phyloP scores from a whole-genome alignment of 345 rosid species.

The Odontarrhena argentea region DNA sequence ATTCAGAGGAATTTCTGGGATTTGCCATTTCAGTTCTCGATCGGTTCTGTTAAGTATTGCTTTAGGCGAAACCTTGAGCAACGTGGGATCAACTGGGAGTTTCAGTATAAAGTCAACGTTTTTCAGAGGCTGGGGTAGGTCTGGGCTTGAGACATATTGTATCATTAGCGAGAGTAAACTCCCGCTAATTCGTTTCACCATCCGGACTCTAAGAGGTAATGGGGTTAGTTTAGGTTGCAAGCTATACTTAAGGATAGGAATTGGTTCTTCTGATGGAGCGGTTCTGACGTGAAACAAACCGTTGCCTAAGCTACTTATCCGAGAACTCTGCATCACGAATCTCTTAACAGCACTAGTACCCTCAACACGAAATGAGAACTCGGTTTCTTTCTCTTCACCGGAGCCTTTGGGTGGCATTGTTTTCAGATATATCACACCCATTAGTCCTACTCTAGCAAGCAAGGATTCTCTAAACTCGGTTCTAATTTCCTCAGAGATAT shows the following conservation, averaged over 20 bases:
- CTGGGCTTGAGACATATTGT: constrained; percentile 89
- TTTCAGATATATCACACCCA: constrained; percentile 87
- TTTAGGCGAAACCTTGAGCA: constrained; percentile 92
- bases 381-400: constrained; percentile 83
- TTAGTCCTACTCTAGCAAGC: constrained; percentile 87
- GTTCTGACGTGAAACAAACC: constrained; percentile 95
- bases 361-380: constrained; percentile 86
- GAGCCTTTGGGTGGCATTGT: constrained; percentile 74
- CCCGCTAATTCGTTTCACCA: constrained; percentile 82
- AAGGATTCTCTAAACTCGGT: constrained; percentile 96
- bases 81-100: constrained; percentile 90
- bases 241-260: constrained; percentile 89
- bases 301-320: constrained; percentile 77
- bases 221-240: constrained; percentile 81
- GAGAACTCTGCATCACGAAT: constrained; percentile 72
- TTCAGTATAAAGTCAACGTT: constrained; percentile 81
- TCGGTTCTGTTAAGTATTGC: constrained; percentile 84
- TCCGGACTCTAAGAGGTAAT: constrained; percentile 84
- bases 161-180: constrained; percentile 96
- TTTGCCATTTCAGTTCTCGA: constrained; percentile 87
- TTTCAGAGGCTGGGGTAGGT: constrained; percentile 62
- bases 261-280: constrained; percentile 84
- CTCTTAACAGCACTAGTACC: constrained; percentile 75
- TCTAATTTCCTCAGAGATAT: constrained; percentile 77
- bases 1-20: constrained; percentile 76